Percentiles rank a stretch among this genome's conserved stretches.
Conservation (phyloP, 768 basidiomycete species). For the Suillus bovinus region DNA sequence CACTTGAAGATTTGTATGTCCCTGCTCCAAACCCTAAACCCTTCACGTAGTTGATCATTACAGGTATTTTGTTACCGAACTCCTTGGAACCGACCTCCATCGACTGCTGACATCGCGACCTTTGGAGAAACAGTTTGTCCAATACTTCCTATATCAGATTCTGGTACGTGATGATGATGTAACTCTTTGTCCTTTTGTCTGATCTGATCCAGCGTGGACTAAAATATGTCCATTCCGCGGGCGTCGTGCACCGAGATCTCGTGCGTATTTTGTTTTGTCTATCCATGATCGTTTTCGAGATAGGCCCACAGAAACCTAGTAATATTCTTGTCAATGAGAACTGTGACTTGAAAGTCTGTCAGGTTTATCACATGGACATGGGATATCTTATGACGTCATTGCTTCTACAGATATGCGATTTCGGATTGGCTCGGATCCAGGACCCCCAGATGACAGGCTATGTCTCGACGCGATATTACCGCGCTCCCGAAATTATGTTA, state of each 20-base stretch:
- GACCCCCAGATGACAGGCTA: constrained; percentile 99
- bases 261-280: constrained; percentile 41
- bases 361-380: not conserved
- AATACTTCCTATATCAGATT: constrained; percentile 99
- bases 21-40: constrained; percentile 6
- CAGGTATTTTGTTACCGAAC: constrained; percentile 99
- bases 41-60: constrained; percentile 2
- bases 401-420: constrained; percentile 85
- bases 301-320: constrained; percentile 79
- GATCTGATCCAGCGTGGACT: constrained; percentile 72
- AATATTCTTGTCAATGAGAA: constrained; percentile 99
- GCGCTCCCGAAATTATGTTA: constrained; percentile 99
- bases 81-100: constrained; percentile 97
- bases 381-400: constrained; percentile 12
- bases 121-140: constrained; percentile 99
- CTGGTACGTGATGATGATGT: constrained; percentile 54
- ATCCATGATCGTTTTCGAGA: not conserved
- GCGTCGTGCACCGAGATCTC: constrained; percentile 97
- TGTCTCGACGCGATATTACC: constrained; percentile 98
- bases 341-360: constrained; percentile 89
- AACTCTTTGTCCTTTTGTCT: constrained; percentile 10
- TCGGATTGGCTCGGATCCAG: constrained; percentile 96
- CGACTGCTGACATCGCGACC: constrained; percentile 95
- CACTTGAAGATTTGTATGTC: constrained; percentile 93
- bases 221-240: constrained; percentile 99